Conservation (phyloP, 2,329 filamentous ascomycete genomes). For the Mycogone perniciosa region DNA sequence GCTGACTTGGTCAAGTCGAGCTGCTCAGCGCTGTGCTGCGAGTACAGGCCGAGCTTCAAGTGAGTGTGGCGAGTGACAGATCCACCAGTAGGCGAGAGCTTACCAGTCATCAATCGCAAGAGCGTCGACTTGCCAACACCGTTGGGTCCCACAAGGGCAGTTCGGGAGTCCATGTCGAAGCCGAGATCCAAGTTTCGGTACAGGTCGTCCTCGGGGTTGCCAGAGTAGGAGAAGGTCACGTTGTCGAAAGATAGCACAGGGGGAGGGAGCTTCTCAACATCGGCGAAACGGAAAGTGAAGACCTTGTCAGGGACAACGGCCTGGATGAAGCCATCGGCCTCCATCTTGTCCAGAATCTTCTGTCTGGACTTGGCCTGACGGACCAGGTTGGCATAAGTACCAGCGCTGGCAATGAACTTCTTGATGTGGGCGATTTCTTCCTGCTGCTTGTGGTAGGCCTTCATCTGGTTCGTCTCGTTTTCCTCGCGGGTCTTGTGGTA, state of each 20-base stretch:
- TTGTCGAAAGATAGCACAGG: conserved; percentile 94
- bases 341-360: conserved; percentile 99
- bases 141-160: conserved; percentile 93
- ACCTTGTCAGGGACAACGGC: conserved; percentile 77
- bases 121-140: conserved; percentile 99
- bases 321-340: conserved; percentile 97
- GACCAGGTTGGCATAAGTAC: conserved; percentile 99
- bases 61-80: conserved; percentile 88
- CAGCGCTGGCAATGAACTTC: conserved; percentile 98
- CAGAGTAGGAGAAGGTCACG: conserved; percentile 97
- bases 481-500: conserved; percentile 91
- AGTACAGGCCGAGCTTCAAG: conserved; percentile 97
- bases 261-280: conserved; percentile 98
- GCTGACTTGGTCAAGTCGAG: conserved; percentile 97
- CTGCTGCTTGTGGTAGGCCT: conserved; percentile 98
- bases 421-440: conserved; percentile 99
- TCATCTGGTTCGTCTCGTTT: conserved; percentile 97
- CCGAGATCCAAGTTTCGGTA: conserved; percentile 96
- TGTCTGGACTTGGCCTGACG: conserved; percentile 97
- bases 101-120: conserved; percentile 92
- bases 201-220: conserved; percentile 79
- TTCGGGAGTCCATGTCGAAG: conserved; percentile 99
- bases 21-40: conserved; percentile 96
- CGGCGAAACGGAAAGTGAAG: conserved; percentile 97
- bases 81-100: conserved; percentile 78